These are phyloP conservation scores for Diaporthe ilicicola DNA, from an alignment of 2,329 filamentous ascomycete species.

Conservation along the genomic window DNA sequence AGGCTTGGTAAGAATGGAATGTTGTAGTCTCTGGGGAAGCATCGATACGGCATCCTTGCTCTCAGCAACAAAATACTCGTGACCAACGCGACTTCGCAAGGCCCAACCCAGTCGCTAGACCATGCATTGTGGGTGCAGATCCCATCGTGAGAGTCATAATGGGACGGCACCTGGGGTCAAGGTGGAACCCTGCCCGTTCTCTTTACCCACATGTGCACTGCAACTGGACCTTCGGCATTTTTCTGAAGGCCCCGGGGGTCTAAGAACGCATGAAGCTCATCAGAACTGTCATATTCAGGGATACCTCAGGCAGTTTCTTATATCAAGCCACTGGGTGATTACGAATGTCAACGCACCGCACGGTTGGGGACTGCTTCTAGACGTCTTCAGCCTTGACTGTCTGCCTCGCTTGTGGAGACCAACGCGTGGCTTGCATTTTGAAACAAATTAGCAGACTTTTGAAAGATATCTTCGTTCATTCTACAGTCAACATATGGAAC, in stretches of 20 bases:
- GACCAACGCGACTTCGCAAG: neutral
- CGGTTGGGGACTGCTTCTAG: neutral
- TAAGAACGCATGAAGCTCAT: neutral
- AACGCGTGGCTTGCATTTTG: slow-evolving; percentile 11
- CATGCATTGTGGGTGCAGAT: neutral
- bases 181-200: neutral
- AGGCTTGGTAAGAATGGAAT: neutral
- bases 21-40: neutral
- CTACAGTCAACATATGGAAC: neutral
- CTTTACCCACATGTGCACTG: neutral
- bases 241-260: neutral
- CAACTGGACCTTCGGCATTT: neutral
- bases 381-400: neutral
- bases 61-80: rapidly evolving
- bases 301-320: neutral
- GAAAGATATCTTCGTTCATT: neutral
- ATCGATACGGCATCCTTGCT: too few relatives aligned
- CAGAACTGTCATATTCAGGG: neutral
- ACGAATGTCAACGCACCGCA: neutral
- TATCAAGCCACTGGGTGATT: neutral
- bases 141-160: neutral
- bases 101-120: neutral
- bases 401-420: neutral
- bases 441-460: neutral
- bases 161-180: slow-evolving; percentile 2